Percentiles rank a stretch among this genome's conserved stretches.
Conservation (phyloP, 257 asterid genomes). For the Primulina tabacum region DNA sequence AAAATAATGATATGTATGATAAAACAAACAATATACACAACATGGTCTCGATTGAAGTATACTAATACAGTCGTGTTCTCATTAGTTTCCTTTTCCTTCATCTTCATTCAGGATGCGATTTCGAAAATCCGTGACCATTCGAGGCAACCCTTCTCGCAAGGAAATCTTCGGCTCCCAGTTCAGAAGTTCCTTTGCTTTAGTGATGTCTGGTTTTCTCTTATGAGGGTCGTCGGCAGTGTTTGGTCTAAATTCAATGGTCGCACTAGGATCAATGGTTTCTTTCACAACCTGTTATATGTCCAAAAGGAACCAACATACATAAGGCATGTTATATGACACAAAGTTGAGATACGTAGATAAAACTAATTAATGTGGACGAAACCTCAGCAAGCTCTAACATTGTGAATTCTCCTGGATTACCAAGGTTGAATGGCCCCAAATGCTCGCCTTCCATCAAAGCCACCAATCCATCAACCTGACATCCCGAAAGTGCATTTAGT, state of each 20-base stretch:
- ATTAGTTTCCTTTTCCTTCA: slow-evolving; percentile 76
- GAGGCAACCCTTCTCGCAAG: slow-evolving; percentile 80
- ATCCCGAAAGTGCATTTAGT: slow-evolving; percentile 13
- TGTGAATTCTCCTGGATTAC: slow-evolving; percentile 71
- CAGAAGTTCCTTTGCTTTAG: slow-evolving; percentile 84
- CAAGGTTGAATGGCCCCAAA: slow-evolving; percentile 69
- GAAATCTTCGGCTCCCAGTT: slow-evolving; percentile 96
- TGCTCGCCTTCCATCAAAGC: slow-evolving; percentile 76
- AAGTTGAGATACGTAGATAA: neutral
- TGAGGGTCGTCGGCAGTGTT: slow-evolving; percentile 99
- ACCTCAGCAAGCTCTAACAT: slow-evolving; percentile 78
- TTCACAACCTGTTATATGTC: slow-evolving; percentile 68
- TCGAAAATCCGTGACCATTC: slow-evolving; percentile 81
- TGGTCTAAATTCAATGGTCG: slow-evolving; percentile 67
- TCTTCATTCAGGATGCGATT: slow-evolving; percentile 97
- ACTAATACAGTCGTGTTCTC: slow-evolving; percentile 15
- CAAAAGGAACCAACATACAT: slow-evolving; percentile 15
- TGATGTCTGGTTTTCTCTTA: slow-evolving; percentile 92
- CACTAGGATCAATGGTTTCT: slow-evolving; percentile 89
- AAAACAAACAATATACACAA: slow-evolving; percentile 16
- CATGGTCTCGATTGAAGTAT: slow-evolving; percentile 27
- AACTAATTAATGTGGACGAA: slow-evolving; percentile 21
- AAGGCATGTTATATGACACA: neutral
- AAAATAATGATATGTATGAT: neutral
- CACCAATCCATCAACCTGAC: slow-evolving; percentile 61